A percentile compares a stretch with the other conserved stretches of the same genome.
These are phyloP conservation scores for Fulvia fulva DNA, from an alignment of 2,329 filamentous ascomycete genomes.

Conservation along the genomic window DNA sequence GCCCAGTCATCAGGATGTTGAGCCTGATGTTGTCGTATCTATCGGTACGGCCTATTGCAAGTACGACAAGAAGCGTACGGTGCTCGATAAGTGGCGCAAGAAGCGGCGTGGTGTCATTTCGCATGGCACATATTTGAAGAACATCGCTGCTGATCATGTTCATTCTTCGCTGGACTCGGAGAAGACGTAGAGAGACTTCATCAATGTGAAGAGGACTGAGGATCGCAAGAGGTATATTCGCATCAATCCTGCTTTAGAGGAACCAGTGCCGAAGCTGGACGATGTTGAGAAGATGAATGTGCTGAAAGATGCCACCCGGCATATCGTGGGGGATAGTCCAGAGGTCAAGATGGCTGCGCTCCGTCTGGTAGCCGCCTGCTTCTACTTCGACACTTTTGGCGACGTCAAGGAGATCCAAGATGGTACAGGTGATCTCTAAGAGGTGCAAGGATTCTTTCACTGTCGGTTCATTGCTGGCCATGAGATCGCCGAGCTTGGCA, in stretches of 20 bases:
- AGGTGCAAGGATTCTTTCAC: constrained; percentile 3
- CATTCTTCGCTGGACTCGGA: background rate
- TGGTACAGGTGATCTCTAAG: background rate
- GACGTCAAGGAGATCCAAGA: background rate
- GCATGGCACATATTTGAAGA: background rate
- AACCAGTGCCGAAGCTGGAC: constrained; percentile 7
- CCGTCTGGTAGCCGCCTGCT: constrained; percentile 19
- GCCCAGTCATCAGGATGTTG: constrained; percentile 18
- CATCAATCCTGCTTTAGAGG: constrained; percentile 6
- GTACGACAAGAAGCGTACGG: background rate
- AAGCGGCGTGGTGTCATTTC: background rate
- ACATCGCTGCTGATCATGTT: background rate
- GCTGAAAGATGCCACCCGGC: constrained; percentile 7
- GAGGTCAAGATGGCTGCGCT: constrained; percentile 14
- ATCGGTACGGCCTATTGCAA: constrained; percentile 21
- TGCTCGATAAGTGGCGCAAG: background rate
- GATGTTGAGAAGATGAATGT: constrained; percentile 6
- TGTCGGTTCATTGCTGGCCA: constrained; percentile 15
- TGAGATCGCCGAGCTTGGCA: constrained; percentile 12
- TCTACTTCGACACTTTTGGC: constrained; percentile 21
- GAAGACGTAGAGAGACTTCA: background rate
- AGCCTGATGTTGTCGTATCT: constrained; percentile 26
- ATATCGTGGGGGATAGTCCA: constrained; percentile 13
- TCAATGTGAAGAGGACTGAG: background rate
- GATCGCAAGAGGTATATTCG: constrained; percentile 6